phyloP scores from a whole-genome alignment of 139 green algal species.

The Ettlia oleoabundans region DNA sequence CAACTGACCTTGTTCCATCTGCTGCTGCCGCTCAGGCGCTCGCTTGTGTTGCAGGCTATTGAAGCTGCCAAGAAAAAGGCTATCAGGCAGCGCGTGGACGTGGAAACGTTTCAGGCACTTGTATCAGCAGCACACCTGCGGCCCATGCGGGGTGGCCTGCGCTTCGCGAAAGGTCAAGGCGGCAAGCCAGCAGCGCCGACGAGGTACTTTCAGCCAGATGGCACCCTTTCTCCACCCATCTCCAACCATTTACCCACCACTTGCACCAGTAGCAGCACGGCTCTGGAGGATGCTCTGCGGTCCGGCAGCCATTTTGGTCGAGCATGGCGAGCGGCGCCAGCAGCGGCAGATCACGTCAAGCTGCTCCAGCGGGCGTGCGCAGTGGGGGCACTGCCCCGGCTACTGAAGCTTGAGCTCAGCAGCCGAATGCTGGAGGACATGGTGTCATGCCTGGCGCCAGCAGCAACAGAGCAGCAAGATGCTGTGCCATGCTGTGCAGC shows the following conservation, averaged over 20 bases:
- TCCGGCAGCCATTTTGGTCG: background rate
- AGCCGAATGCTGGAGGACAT: conserved; percentile 20
- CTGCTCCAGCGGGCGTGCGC: background rate
- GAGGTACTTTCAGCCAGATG: background rate
- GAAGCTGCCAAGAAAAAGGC: conserved; percentile 25
- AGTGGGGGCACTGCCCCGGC: conserved; percentile 4
- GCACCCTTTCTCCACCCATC: background rate
- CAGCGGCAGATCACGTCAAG: background rate
- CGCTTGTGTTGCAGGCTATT: background rate
- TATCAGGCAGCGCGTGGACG: background rate
- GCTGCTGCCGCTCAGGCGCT: background rate
- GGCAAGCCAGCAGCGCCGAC: background rate
- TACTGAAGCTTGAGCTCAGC: conserved; percentile 23
- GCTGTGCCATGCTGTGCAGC: too few species aligned
- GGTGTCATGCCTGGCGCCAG: background rate
- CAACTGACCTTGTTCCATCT: background rate
- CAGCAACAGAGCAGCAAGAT: too few species aligned
- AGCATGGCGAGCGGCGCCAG: conserved; percentile 17
- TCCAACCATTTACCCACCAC: background rate
- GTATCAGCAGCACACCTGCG: conserved; percentile 24
- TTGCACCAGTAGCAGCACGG: background rate
- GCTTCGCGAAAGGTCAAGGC: background rate
- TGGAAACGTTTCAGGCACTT: conserved; percentile 19
- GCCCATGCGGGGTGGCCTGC: conserved; percentile 13
- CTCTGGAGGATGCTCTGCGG: conserved; percentile 5